phyloP scores from a whole-genome alignment of 1,284 basidiomycete species.

The Malassezia equina region DNA sequence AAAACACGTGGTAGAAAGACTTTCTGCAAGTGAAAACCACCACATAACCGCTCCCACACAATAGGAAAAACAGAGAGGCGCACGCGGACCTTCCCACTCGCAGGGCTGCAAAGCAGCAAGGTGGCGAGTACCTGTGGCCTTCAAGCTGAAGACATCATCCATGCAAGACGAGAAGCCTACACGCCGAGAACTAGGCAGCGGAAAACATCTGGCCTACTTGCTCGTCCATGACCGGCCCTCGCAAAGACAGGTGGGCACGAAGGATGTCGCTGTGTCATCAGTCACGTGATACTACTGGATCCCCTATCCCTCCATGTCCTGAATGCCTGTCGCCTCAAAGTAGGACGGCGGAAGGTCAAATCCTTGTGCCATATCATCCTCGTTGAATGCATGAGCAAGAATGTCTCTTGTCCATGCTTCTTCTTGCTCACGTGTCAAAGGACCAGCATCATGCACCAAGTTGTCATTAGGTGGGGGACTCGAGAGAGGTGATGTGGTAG shows the following conservation, averaged over 20 bases:
- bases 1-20: neutral
- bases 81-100: conserved; percentile 48
- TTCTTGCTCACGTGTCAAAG: conserved; percentile 14
- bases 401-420: conserved; percentile 17
- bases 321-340: conserved; percentile 31
- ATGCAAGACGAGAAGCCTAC: neutral
- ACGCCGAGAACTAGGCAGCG: neutral
- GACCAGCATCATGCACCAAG: conserved; percentile 12
- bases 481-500: neutral
- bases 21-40: neutral
- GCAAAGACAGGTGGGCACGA: neutral
- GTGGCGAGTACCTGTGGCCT: conserved; percentile 45
- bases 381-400: conserved; percentile 9
- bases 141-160: conserved; percentile 26
- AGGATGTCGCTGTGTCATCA: neutral
- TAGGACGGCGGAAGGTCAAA: conserved; percentile 39
- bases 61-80: conserved; percentile 33
- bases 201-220: neutral
- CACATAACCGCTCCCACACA: neutral
- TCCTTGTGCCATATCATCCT: conserved; percentile 23
- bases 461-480: neutral
- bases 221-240: neutral
- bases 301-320: neutral
- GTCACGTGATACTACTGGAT: conserved; percentile 7
- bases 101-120: conserved; percentile 21